Evolutionary conservation across 2,329 filamentous ascomycete genomes (phyloP).

Genomic region (Gremmenia infestans): DNA sequence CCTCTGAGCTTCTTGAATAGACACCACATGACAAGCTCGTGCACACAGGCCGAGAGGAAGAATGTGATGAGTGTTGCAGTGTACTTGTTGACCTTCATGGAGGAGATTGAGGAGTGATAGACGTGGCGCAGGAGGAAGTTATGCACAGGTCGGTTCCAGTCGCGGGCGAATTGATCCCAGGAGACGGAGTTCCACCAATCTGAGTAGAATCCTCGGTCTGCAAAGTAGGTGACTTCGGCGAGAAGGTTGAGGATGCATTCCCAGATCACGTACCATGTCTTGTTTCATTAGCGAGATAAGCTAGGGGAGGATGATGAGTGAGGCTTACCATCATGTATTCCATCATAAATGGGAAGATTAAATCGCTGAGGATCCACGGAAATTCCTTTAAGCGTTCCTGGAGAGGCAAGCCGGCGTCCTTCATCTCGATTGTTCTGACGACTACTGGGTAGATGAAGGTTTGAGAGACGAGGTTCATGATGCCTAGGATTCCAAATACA

Average conservation of each 20-base stretch:
- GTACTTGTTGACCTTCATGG: slow-evolving; percentile 63
- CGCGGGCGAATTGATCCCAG: slow-evolving; percentile 73
- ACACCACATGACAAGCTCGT: slow-evolving; percentile 77
- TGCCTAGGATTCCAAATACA: slow-evolving; percentile 66
- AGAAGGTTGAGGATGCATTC: slow-evolving; percentile 69
- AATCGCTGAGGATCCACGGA: slow-evolving; percentile 68
- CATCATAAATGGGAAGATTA: slow-evolving; percentile 74
- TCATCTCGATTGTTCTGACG: slow-evolving; percentile 60
- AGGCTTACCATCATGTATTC: slow-evolving; percentile 53
- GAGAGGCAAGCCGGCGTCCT: slow-evolving; percentile 59
- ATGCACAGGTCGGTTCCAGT: slow-evolving; percentile 80
- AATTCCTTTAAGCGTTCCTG: slow-evolving; percentile 59
- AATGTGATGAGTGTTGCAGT: slow-evolving; percentile 74
- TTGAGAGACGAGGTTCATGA: slow-evolving; percentile 76
- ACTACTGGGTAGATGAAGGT: slow-evolving; percentile 74
- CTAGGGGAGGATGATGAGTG: background rate
- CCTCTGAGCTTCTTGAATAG: slow-evolving; percentile 73
- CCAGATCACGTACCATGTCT: slow-evolving; percentile 79
- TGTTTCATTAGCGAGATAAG: slow-evolving; percentile 24
- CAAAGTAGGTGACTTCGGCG: slow-evolving; percentile 71
- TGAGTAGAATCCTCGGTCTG: slow-evolving; percentile 68
- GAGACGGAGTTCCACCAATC: slow-evolving; percentile 61
- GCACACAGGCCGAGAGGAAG: slow-evolving; percentile 60
- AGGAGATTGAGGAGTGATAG: slow-evolving; percentile 72
- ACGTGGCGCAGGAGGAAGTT: slow-evolving; percentile 74